Conservation (phyloP, 108 stramenopile genomes). For the Cyclotella cryptica region DNA sequence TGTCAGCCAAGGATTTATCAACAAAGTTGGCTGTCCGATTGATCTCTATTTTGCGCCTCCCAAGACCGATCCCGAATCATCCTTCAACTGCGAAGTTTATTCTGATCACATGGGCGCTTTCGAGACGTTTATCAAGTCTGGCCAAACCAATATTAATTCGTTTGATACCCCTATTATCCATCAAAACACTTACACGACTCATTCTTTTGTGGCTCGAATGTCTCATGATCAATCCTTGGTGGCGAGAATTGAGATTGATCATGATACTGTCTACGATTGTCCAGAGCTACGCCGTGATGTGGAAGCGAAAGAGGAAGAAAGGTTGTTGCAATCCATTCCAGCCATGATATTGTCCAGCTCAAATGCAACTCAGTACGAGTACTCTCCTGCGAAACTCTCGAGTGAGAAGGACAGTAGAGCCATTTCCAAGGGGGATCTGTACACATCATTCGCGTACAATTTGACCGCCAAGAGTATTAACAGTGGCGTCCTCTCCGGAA, state of each 20-base stretch:
- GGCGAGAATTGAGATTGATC: constrained; percentile 27
- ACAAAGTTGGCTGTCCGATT: constrained; percentile 44
- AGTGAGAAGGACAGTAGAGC: too few species aligned
- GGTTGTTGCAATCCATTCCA: not conserved
- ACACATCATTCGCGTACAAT: too few species aligned
- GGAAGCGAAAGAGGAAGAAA: constrained; percentile 6
- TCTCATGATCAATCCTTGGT: constrained; percentile 37
- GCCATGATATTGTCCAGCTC: not conserved
- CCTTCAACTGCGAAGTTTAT: constrained; percentile 18
- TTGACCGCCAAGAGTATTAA: too few species aligned
- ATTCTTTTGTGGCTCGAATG: constrained; percentile 32
- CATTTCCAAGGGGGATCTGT: too few species aligned
- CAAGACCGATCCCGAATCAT: not conserved
- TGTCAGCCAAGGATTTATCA: constrained; percentile 27
- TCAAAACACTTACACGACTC: constrained; percentile 28
- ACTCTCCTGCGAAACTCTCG: too few species aligned
- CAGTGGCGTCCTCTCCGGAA: too few species aligned
- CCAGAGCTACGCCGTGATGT: constrained; percentile 10
- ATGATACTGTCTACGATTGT: constrained; percentile 37
- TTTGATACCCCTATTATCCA: constrained; percentile 7
- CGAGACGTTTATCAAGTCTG: not conserved
- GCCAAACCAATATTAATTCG: constrained; percentile 7
- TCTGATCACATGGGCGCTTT: constrained; percentile 18
- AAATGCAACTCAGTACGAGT: not conserved
- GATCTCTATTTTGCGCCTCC: constrained; percentile 38